These are phyloP conservation scores for Suhomyces bolitotheri DNA, from an alignment of 1,139 yeast species.

Conservation along the genomic window DNA sequence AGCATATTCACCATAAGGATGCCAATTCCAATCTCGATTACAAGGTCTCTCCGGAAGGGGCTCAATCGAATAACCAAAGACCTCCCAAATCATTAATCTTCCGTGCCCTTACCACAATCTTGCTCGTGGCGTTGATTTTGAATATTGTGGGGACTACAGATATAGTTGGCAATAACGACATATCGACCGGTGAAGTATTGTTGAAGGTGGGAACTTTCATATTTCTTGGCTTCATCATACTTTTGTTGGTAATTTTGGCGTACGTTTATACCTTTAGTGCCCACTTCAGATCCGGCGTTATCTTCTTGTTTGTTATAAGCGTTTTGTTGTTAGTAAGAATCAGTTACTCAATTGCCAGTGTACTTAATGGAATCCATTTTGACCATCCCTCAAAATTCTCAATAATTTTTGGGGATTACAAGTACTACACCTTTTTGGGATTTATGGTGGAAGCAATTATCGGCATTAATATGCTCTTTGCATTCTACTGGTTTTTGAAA, in stretches of 20 bases:
- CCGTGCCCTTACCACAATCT: conserved; percentile 16
- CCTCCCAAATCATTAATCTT: conserved; percentile 3
- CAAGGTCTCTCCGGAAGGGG: not conserved
- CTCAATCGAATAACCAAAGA: not conserved
- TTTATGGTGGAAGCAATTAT: conserved; percentile 15
- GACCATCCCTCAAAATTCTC: conserved; percentile 17
- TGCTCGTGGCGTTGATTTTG: conserved; percentile 18
- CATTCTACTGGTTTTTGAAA: conserved; percentile 12
- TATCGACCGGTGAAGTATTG: conserved; percentile 2
- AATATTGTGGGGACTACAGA: conserved; percentile 17
- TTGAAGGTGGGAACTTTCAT: conserved; percentile 18
- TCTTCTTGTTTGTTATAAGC: conserved; percentile 9
- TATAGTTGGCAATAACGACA: conserved; percentile 1
- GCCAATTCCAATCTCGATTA: not conserved
- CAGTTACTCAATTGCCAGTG: conserved; percentile 17
- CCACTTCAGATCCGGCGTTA: conserved; percentile 1
- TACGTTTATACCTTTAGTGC: not conserved
- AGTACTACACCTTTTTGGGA: conserved; percentile 22
- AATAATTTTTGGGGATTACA: conserved; percentile 22
- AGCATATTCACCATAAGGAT: conserved; percentile 9
- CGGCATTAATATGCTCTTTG: conserved; percentile 5
- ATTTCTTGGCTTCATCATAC: conserved; percentile 14
- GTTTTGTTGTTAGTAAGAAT: conserved; percentile 17
- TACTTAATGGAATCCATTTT: conserved; percentile 19
- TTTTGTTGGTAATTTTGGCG: conserved; percentile 2